These are phyloP conservation scores for Plasmodium vinckei DNA, from an alignment of 169 alveolate genomes.

Conservation along the genomic window DNA sequence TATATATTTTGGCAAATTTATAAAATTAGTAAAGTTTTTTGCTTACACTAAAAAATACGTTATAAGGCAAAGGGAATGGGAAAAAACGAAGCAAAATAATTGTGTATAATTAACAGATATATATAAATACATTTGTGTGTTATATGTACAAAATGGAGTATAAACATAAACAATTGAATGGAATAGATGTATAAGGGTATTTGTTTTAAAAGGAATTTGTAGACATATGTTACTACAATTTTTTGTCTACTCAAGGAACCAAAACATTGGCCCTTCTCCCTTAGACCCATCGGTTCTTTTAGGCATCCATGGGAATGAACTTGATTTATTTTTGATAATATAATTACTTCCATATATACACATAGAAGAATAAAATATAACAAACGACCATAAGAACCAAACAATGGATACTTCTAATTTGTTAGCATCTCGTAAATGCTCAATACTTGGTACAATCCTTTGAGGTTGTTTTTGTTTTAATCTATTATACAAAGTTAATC, in stretches of 20 bases:
- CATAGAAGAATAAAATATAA: constrained; percentile 78
- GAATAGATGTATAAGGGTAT: too few species aligned
- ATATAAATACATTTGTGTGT: too few species aligned
- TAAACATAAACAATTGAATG: too few species aligned
- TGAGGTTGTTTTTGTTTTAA: constrained; percentile 89
- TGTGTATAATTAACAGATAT: too few species aligned
- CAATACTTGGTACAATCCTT: constrained; percentile 86
- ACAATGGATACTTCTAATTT: constrained; percentile 82
- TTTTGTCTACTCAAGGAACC: constrained; percentile 79
- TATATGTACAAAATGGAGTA: background rate
- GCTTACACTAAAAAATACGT: too few species aligned
- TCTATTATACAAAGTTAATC: constrained; percentile 89
- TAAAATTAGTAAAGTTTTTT: too few species aligned
- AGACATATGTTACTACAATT: background rate
- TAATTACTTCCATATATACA: constrained; percentile 80
- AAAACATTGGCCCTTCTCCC: constrained; percentile 86
- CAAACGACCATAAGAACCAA: constrained; percentile 87
- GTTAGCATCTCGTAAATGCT: constrained; percentile 85
- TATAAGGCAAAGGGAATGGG: too few species aligned
- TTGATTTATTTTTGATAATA: constrained; percentile 82
- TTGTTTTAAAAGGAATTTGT: too few species aligned
- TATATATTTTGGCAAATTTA: too few species aligned
- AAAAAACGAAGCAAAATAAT: too few species aligned
- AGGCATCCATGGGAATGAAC: constrained; percentile 89
- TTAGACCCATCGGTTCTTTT: constrained; percentile 86